Base-by-base conservation (phyloP, 306 rosid species). In the Rosa rugosa region DNA sequence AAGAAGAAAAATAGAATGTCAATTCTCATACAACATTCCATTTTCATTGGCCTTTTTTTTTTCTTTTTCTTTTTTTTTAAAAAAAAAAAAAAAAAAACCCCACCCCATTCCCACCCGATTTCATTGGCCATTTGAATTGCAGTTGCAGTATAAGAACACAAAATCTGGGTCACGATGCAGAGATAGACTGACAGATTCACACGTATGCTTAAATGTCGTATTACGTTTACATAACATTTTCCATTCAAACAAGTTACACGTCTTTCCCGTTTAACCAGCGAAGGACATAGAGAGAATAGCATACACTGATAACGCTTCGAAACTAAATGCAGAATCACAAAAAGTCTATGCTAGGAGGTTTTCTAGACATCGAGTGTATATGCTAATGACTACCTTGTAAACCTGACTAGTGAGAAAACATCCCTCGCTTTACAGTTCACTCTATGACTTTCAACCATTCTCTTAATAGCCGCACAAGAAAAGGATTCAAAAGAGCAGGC, bases 331-430 rank as follows among this genome's bases (percentile, higher is more conserved):
- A 44, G 36, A 69, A 69, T 36, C 20, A 44, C 47, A 17, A 17
- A 66, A 36, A 3, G 71, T 38, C 34, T 42, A 5, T 59, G 73
- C 53, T 22, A 69, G 34, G 20, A 42, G 44, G 22, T n/a, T 20
- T n/a, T 69, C 72, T 42, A n/a, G 42, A 41, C 73, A 25, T 69
- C 0, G 18, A 42, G 51, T 41, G 71, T 66, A 38, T 66, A 66
- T 8, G 71, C 71, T 66, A 66, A 38, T 17, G 46, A 18, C 53
- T 69, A 69, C 53, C 44, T n/a, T 42, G 36, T 44, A 41, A 69
- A 41, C 14, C 53, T 69, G 73, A 69, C 73, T n/a, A 20, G 53
- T n/a, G 50, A n/a, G 73, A 41, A 22, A n/a, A 22, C 73, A 69
- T n/a, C 73, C 73, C 73, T 44, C 1, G 73, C 9, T 42, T 42